These are phyloP conservation scores for Nicotiana benthamiana DNA, from an alignment of 257 asterid genomes.

Conservation along the genomic window DNA sequence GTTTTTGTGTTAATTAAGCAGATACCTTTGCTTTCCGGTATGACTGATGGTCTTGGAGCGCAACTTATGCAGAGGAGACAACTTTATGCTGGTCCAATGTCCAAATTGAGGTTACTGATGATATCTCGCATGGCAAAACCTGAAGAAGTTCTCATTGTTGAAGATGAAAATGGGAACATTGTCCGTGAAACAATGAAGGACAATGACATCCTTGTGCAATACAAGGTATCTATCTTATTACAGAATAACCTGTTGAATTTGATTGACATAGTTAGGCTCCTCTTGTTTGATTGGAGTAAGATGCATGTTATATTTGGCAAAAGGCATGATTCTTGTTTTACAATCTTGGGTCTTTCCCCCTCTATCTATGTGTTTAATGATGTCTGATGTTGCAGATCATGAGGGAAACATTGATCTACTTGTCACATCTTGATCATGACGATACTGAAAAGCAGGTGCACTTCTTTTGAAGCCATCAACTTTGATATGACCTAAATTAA, in stretches of 20 bases:
- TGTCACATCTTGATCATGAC: slow-evolving; percentile 96
- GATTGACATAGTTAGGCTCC: neutral
- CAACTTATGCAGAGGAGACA: slow-evolving; percentile 79
- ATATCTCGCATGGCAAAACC: slow-evolving; percentile 99
- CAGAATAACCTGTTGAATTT: neutral
- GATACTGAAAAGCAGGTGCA: slow-evolving; percentile 95
- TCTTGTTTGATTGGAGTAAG: neutral
- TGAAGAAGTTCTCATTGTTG: slow-evolving; percentile 95
- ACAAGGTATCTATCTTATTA: slow-evolving; percentile 50
- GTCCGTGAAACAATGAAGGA: slow-evolving; percentile 99
- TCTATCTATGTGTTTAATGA: slow-evolving; percentile 8
- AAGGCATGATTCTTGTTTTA: slow-evolving; percentile 7
- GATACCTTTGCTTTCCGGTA: slow-evolving; percentile 58
- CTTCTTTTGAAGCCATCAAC: neutral
- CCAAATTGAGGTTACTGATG: slow-evolving; percentile 85
- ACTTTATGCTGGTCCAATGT: slow-evolving; percentile 84
- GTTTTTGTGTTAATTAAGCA: slow-evolving; percentile 28
- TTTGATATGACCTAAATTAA: neutral
- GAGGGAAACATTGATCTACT: slow-evolving; percentile 95
- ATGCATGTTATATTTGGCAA: neutral
- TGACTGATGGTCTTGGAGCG: slow-evolving; percentile 75
- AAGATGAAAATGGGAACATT: slow-evolving; percentile 97
- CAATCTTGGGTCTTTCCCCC: neutral
- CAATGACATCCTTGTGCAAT: slow-evolving; percentile 93
- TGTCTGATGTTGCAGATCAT: slow-evolving; percentile 55